These are phyloP conservation scores for Morella rubra DNA, from an alignment of 306 rosid genomes.

Conservation along the genomic window DNA sequence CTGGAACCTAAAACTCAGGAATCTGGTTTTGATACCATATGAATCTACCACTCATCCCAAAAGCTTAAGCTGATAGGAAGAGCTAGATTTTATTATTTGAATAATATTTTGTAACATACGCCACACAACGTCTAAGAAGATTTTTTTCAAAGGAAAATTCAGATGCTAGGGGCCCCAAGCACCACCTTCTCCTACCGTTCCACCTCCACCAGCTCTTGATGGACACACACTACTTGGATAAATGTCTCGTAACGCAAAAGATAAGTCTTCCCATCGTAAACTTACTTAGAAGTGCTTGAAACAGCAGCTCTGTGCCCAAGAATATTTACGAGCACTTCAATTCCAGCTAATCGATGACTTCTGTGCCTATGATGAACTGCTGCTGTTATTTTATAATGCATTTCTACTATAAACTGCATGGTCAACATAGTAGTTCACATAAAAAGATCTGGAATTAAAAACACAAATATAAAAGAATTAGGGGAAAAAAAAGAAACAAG, in stretches of 20 bases:
- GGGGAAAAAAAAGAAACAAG: not conserved
- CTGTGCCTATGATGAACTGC: constrained; percentile 86
- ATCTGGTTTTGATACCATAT: too few species aligned
- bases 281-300: constrained; percentile 85
- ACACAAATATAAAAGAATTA: not conserved
- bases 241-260: not conserved
- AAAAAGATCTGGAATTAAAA: constrained; percentile 24
- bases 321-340: constrained; percentile 71
- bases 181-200: not conserved
- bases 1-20: too few species aligned
- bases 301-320: constrained; percentile 72
- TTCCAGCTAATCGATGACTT: constrained; percentile 77
- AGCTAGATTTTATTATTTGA: too few species aligned
- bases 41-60: too few species aligned
- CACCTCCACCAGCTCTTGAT: not conserved
- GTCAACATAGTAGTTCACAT: constrained; percentile 29
- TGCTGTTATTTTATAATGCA: constrained; percentile 76
- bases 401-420: constrained; percentile 80
- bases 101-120: not conserved
- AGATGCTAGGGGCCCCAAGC: not conserved
- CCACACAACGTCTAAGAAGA: not conserved
- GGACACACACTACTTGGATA: not conserved
- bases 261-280: constrained; percentile 17
- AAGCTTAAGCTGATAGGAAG: too few species aligned
- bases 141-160: not conserved